A percentile compares a stretch with the other conserved stretches of the same genome.
These are phyloP conservation scores for Phytomonas francai DNA, from an alignment of 208 protist species.

Conservation along the genomic window DNA sequence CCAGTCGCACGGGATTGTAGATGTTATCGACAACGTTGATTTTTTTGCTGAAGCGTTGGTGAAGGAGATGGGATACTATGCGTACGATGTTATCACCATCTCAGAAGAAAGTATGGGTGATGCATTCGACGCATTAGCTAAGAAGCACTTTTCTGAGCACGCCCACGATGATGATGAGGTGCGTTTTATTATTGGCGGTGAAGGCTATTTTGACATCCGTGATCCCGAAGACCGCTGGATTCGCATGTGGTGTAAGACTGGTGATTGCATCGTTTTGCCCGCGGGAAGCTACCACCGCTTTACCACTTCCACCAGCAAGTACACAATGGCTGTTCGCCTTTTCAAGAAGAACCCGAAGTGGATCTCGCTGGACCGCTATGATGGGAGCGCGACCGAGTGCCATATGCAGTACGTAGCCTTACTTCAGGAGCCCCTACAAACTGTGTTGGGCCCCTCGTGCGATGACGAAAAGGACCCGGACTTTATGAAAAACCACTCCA, in stretches of 20 bases:
- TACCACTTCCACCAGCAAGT: constrained; percentile 41
- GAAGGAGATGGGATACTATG: constrained; percentile 30
- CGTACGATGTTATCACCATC: constrained; percentile 43
- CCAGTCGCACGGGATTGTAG: constrained; percentile 19
- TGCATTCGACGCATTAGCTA: constrained; percentile 38
- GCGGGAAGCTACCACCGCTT: constrained; percentile 88
- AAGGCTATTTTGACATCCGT: constrained; percentile 86
- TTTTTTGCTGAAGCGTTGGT: constrained; percentile 27
- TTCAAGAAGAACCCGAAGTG: constrained; percentile 77
- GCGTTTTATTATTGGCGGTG: constrained; percentile 56
- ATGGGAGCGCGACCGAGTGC: constrained; percentile 20
- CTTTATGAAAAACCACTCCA: constrained; percentile 17
- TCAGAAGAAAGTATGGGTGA: constrained; percentile 18
- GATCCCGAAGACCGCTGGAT: constrained; percentile 61
- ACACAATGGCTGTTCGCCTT: constrained; percentile 61
- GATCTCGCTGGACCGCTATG: constrained; percentile 45
- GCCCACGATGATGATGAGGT: constrained; percentile 89
- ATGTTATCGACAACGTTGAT: constrained; percentile 22
- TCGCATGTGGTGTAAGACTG: constrained; percentile 40
- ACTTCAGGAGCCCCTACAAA: constrained; percentile 16
- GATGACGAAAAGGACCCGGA: constrained; percentile 7
- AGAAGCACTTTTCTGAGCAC: constrained; percentile 70
- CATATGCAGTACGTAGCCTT: constrained; percentile 35
- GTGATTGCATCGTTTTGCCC: constrained; percentile 62
- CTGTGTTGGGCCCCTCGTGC: constrained; percentile 14